These are phyloP conservation scores for Gossypioides kirkii DNA, from an alignment of 345 rosid species.

Conservation along the genomic window DNA sequence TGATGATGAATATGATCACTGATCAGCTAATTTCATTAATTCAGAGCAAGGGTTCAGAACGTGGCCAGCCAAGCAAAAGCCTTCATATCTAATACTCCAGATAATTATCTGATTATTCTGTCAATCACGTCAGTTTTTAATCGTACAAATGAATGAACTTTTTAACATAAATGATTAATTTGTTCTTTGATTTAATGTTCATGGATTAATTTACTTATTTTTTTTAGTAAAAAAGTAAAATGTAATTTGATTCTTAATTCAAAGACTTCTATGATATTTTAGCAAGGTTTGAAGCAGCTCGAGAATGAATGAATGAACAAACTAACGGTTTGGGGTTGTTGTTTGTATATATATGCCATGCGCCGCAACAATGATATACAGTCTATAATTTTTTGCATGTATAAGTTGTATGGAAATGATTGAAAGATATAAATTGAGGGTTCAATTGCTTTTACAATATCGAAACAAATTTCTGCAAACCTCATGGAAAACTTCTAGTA, in stretches of 20 bases:
- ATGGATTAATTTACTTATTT: too few relatives aligned
- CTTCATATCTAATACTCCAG: neutral
- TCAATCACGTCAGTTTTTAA: too few relatives aligned
- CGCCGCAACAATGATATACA: neutral
- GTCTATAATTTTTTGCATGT: too few relatives aligned
- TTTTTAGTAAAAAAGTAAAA: rapidly evolving
- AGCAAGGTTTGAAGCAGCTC: neutral
- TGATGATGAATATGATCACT: neutral
- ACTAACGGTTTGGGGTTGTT: neutral
- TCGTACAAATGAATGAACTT: too few relatives aligned
- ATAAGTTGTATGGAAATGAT: too few relatives aligned
- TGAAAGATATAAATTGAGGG: too few relatives aligned
- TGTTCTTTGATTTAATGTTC: too few relatives aligned
- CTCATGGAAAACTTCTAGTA: constrained; percentile 74
- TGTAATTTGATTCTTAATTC: too few relatives aligned
- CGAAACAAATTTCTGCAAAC: constrained; percentile 68
- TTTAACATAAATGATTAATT: too few relatives aligned
- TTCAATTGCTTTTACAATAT: constrained; percentile 41
- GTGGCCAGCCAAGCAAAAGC: neutral
- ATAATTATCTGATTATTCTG: neutral
- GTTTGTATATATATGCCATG: neutral
- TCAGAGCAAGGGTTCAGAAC: neutral
- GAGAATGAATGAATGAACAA: neutral
- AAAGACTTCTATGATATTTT: neutral
- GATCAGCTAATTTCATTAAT: neutral